phyloP scores from a whole-genome alignment of 1,284 basidiomycete genomes.

The Rhodotorula sp. region DNA sequence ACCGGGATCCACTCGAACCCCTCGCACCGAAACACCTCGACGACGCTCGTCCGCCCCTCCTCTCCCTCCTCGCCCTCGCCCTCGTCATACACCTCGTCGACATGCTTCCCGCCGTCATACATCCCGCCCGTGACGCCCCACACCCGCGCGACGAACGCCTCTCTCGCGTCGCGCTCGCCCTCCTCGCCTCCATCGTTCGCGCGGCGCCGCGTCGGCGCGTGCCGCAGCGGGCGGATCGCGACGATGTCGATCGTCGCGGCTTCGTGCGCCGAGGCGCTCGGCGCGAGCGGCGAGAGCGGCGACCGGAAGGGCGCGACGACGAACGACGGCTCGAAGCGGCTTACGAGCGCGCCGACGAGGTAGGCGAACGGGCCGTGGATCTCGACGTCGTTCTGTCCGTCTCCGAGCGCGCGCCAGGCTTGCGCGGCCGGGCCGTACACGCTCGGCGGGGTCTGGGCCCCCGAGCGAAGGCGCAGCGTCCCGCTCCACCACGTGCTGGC shows the following conservation, averaged over 20 bases:
- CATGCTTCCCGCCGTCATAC: conserved; percentile 72
- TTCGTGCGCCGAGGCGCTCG: not conserved
- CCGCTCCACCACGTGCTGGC: conserved; percentile 70
- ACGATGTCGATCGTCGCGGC: conserved; percentile 69
- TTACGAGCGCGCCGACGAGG: conserved; percentile 74
- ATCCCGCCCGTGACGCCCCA: conserved; percentile 63
- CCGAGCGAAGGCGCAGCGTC: conserved; percentile 57
- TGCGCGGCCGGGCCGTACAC: conserved; percentile 62
- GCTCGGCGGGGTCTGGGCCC: conserved; percentile 26
- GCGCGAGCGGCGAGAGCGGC: conserved; percentile 52
- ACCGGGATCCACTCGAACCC: conserved; percentile 85
- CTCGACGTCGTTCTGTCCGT: conserved; percentile 52
- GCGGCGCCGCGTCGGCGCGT: conserved; percentile 57
- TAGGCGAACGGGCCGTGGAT: conserved; percentile 80
- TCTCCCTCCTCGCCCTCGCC: conserved; percentile 68
- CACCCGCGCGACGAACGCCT: conserved; percentile 45
- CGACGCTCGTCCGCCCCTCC: conserved; percentile 63
- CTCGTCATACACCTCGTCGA: conserved; percentile 61
- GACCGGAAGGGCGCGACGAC: conserved; percentile 65
- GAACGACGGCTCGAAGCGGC: conserved; percentile 79
- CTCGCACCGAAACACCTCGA: conserved; percentile 77
- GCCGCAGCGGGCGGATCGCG: conserved; percentile 74
- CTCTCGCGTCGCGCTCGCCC: conserved; percentile 46
- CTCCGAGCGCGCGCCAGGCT: conserved; percentile 51
- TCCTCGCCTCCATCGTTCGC: conserved; percentile 57